Evolutionary conservation across 129 eudicot genomes (phyloP), one percentile per base, ranked within the genome.

Genomic region (Daucus carota): DNA sequence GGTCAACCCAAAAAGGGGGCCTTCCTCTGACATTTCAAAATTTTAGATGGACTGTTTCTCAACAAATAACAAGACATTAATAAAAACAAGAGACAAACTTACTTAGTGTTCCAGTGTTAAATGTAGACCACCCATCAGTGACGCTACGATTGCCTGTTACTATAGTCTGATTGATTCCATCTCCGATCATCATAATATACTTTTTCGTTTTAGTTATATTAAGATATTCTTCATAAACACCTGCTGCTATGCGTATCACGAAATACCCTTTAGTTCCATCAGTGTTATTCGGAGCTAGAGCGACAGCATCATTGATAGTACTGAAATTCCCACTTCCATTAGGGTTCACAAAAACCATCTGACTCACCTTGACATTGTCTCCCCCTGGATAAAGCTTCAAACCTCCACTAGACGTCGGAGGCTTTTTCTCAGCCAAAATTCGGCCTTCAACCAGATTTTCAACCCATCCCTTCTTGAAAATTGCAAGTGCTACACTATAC

Each of bases 401-500:
- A 2, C 36, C 36, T 0, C 69, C 69, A 11, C 14, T 0, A 62
- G 36, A n/a, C 0, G n/a, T n/a, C n/a, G 17, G 6, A 24, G 69
- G 69, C 62, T 74, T 28, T 65, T 32, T 46, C 38, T 22, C 18
- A 1, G 33, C 34, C 36, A 65, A 18, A 1, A 66, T 17, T 44
- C 78, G 48, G 3, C 75, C 72, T 5, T 73, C 26, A 12, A 7
- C 2, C n/a, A 16, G 10, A 24, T 70, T 20, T 8, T n/a, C 15
- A 32, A 60, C 74, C 87, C 84, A 84, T 20, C 84, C 87, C 12
- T 80, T 63, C 45, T 46, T 67, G 38, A 80, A 77, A 70, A 84
- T 73, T 7, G 82, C 87, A 16, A 84, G 79, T 26, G 82, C 75
- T 3, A 84, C 75, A 47, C 88, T 77, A 44, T 69, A 74, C 24